These are phyloP conservation scores for Scytalidium sp. DNA, from an alignment of 2,329 filamentous ascomycete species.

Conservation along the genomic window DNA sequence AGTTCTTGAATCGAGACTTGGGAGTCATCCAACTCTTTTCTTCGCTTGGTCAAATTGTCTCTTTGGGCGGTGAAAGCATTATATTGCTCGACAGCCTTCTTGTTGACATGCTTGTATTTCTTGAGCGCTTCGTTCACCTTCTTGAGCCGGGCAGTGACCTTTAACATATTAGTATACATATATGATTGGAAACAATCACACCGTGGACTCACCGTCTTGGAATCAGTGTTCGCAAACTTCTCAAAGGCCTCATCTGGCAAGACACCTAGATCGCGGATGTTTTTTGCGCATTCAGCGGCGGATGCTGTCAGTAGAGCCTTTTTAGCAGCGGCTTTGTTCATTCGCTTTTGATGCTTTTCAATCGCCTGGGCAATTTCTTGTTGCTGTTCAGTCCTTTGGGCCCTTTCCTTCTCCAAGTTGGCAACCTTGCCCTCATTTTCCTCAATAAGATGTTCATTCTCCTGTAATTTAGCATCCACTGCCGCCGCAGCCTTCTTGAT, in stretches of 20 bases:
- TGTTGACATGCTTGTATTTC: constrained; percentile 98
- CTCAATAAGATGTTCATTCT: constrained; percentile 74
- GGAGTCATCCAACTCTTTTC: constrained; percentile 82
- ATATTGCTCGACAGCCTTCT: constrained; percentile 99
- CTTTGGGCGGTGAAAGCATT: constrained; percentile 94
- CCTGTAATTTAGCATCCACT: constrained; percentile 65
- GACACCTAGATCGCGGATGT: constrained; percentile 89
- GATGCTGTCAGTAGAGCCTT: constrained; percentile 77
- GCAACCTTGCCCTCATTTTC: constrained; percentile 36
- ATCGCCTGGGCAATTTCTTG: constrained; percentile 76
- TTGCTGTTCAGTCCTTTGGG: constrained; percentile 66
- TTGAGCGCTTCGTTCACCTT: constrained; percentile 91
- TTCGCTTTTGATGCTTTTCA: constrained; percentile 80
- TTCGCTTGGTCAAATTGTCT: constrained; percentile 78
- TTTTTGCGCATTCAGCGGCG: constrained; percentile 77
- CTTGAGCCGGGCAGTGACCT: constrained; percentile 58
- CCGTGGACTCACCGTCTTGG: constrained; percentile 61
- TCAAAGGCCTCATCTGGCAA: constrained; percentile 91
- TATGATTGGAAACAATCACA: not conserved
- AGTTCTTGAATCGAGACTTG: constrained; percentile 88
- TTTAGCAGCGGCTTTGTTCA: constrained; percentile 90
- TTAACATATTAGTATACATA: constrained; percentile 4
- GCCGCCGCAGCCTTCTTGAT: constrained; percentile 64
- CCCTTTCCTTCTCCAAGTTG: constrained; percentile 41
- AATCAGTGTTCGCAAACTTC: constrained; percentile 81